Evolutionary conservation across 257 asterid species (phyloP), one percentile per base, ranked within the genome.

Genomic region (Solanum gandarillasii): DNA sequence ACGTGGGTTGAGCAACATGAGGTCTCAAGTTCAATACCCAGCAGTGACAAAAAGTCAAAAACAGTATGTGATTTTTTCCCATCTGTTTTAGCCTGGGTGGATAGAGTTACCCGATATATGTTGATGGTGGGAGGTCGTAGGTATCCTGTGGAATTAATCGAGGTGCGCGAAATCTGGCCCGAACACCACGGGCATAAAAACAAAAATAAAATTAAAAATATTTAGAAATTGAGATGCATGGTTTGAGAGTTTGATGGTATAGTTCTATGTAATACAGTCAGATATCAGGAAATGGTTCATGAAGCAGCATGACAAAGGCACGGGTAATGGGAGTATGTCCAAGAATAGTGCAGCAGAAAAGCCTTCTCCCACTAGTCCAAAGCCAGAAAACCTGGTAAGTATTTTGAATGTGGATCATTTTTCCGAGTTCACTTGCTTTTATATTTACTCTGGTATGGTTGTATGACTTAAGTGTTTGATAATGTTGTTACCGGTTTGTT

Each of bases 221-320:
- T 62, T n/a, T 62, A 62, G 71, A n/a, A 12, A 7, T 41, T 7
- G 85, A 29, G 85, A 81, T 81, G 68, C 41, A 18, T 43, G 36
- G 29, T 48, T 29, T 81, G 35, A 29, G 85, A 48, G 41, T 29
- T 82, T 82, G 70, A 82, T 48, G n/a, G 41, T 48, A 29, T 46
- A 48, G 43, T 82, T 82, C 41, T 82, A 13, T 82, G 14, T 27
- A 82, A 82, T 31, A 46, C 96, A 96, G 98, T 92, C 99, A 73
- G 99, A 97, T 91, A 97, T 95, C 79, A 94, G 99, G 88, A 97
- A 95, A 74, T 97, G 99, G 99, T 97, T 97, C 91, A 90, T 92
- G 91, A 97, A 94, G 93, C 93, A 90, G 88, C 98, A 92, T 60
- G 94, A 91, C 5, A 93, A 94, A 88, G 92, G 93, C 38, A 11